Conservation (phyloP, 202 grass and related monocot species). For the Hordeum pubiflorum region DNA sequence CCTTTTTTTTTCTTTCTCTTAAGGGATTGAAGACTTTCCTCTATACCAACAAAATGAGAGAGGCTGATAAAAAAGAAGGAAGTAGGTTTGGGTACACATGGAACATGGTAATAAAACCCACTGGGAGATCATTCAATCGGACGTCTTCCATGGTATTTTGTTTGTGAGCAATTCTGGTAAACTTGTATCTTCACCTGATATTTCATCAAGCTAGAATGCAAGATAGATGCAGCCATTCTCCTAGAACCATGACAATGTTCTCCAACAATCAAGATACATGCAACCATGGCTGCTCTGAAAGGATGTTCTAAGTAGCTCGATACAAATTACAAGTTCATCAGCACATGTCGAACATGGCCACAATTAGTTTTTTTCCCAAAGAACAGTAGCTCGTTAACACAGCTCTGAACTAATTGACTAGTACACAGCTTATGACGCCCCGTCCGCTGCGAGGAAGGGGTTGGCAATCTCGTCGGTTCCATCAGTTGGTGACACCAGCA, state of each 20-base stretch:
- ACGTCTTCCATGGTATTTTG: not conserved
- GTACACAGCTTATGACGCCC: constrained; percentile 36
- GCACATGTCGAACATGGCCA: not conserved
- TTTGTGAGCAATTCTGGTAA: not conserved
- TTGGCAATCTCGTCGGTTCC: constrained; percentile 91
- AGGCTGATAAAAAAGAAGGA: too few species aligned
- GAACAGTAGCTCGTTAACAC: not conserved
- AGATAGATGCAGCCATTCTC: not conserved
- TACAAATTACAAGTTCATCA: constrained; percentile 5
- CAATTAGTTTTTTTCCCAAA: not conserved
- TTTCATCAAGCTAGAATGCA: not conserved
- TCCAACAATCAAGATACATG: not conserved
- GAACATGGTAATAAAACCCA: too few species aligned
- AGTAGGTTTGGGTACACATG: too few species aligned
- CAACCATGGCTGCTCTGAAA: not conserved
- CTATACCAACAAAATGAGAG: too few species aligned
- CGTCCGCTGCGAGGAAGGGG: constrained; percentile 68
- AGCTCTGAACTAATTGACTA: not conserved
- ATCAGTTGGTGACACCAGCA: constrained; percentile 87
- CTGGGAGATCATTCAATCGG: too few species aligned
- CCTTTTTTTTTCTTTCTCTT: too few species aligned
- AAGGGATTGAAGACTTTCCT: too few species aligned
- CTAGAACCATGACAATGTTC: not conserved
- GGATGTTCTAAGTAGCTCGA: not conserved
- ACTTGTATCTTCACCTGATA: not conserved